phyloP scores from a whole-genome alignment of 2,329 filamentous ascomycete species.

The Fusarium duplospermum region DNA sequence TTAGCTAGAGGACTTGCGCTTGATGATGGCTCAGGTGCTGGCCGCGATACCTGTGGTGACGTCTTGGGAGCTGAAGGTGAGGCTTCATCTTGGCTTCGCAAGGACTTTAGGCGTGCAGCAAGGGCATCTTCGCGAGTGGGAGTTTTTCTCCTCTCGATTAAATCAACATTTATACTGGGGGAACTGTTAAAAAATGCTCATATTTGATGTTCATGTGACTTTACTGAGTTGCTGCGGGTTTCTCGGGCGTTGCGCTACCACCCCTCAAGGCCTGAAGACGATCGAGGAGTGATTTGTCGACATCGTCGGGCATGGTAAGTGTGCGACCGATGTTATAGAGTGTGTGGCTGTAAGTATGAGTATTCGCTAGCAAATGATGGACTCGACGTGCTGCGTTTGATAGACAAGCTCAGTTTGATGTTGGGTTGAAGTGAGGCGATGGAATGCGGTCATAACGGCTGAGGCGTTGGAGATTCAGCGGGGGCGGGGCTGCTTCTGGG shows the following conservation, averaged over 20 bases:
- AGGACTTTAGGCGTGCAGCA: constrained; percentile 62
- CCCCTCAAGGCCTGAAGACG: constrained; percentile 64
- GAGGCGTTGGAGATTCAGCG: constrained; percentile 15
- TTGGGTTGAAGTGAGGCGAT: constrained; percentile 13
- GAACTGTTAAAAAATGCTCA: background rate
- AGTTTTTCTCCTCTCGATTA: constrained; percentile 57
- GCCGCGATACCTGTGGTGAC: background rate
- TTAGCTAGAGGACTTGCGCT: constrained; percentile 2
- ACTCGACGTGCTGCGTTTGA: background rate
- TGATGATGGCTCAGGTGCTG: background rate
- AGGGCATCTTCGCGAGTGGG: constrained; percentile 63
- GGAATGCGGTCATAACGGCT: background rate
- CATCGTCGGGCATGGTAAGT: constrained; percentile 47
- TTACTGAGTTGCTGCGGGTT: constrained; percentile 56
- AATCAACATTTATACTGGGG: constrained; percentile 47
- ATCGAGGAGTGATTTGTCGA: constrained; percentile 63
- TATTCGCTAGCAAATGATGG: background rate
- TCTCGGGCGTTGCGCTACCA: constrained; percentile 50
- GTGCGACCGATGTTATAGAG: background rate
- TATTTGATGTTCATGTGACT: constrained; percentile 12
- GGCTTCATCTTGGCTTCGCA: constrained; percentile 56
- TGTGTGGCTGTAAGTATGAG: background rate
- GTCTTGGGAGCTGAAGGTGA: constrained; percentile 31
- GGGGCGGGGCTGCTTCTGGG: constrained; percentile 29
- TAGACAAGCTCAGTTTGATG: background rate